These are phyloP conservation scores for Circinella umbellata DNA, from an alignment of 371 early-diverging fungal genomes.

Conservation along the genomic window DNA sequence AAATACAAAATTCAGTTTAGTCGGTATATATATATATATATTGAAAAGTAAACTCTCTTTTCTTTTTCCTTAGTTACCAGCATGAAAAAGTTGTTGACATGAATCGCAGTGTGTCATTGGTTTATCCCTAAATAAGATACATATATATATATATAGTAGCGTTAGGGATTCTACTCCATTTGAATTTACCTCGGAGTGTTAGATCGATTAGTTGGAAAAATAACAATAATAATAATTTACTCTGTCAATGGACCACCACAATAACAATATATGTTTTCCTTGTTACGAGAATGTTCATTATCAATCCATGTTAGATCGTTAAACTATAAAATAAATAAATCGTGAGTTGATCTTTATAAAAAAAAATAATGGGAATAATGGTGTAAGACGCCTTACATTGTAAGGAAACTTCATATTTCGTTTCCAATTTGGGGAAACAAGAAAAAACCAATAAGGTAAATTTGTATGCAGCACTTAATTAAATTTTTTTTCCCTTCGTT, in stretches of 20 bases:
- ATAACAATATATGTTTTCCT: conserved; percentile 64
- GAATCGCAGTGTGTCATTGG: conserved; percentile 58
- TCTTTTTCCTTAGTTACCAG: conserved; percentile 35
- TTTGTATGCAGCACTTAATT: no score
- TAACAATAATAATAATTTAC: conserved; percentile 18
- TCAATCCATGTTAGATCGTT: conserved; percentile 25
- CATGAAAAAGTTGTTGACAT: conserved; percentile 66
- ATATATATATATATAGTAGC: neutral
- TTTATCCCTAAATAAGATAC: conserved; percentile 37
- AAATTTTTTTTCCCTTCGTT: no score
- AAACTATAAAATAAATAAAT: neutral
- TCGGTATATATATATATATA: neutral
- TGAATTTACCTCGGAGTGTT: neutral
- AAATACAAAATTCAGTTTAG: neutral
- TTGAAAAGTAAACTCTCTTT: no score
- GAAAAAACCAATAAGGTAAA: no score
- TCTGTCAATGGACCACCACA: conserved; percentile 55
- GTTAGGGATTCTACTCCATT: neutral
- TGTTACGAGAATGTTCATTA: conserved; percentile 37
- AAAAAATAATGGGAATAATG: neutral
- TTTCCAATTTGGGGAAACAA: neutral
- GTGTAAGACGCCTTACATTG: neutral
- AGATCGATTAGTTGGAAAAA: neutral
- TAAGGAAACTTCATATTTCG: conserved; percentile 2
- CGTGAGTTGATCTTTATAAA: neutral